Conservation (phyloP, 805 yeast species). For the Candida coquimbonensis region DNA sequence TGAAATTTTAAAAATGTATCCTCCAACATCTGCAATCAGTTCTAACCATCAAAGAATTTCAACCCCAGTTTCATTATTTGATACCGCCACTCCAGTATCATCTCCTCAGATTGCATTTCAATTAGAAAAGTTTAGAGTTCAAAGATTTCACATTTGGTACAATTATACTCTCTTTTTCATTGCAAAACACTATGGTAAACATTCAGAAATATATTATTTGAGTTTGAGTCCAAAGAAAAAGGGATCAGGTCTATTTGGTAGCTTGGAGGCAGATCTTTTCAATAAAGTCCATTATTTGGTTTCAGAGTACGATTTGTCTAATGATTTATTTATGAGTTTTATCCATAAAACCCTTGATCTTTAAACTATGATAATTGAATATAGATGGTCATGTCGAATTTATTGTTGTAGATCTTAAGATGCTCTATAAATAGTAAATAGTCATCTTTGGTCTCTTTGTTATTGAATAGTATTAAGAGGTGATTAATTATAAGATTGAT, state of each 20-base stretch:
- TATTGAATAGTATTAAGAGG: no score
- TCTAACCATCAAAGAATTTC: no score
- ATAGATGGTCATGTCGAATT: no score
- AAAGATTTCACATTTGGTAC: slow-evolving; percentile 16
- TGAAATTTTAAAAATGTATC: slow-evolving; percentile 11
- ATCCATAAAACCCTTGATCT: not conserved
- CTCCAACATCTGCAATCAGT: slow-evolving; percentile 9
- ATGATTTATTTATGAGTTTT: slow-evolving; percentile 18
- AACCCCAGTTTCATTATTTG: not conserved
- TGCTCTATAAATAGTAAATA: no score
- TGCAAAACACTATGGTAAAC: slow-evolving; percentile 5
- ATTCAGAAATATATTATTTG: not conserved
- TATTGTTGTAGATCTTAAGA: no score
- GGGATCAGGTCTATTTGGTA: slow-evolving; percentile 12
- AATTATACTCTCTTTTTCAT: slow-evolving; percentile 12
- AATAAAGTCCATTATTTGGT: slow-evolving; percentile 8
- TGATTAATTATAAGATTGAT: no score
- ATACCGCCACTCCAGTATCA: not conserved
- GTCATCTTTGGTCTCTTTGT: no score
- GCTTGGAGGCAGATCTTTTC: slow-evolving; percentile 5
- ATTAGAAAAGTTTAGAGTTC: slow-evolving; percentile 9
- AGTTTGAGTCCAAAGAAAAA: slow-evolving; percentile 2
- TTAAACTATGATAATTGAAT: no score
- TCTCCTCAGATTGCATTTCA: not conserved
- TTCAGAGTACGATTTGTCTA: slow-evolving; percentile 6